Conservation (phyloP, 192 early-diverging fungal species). For the Ambispora gerdemannii region DNA sequence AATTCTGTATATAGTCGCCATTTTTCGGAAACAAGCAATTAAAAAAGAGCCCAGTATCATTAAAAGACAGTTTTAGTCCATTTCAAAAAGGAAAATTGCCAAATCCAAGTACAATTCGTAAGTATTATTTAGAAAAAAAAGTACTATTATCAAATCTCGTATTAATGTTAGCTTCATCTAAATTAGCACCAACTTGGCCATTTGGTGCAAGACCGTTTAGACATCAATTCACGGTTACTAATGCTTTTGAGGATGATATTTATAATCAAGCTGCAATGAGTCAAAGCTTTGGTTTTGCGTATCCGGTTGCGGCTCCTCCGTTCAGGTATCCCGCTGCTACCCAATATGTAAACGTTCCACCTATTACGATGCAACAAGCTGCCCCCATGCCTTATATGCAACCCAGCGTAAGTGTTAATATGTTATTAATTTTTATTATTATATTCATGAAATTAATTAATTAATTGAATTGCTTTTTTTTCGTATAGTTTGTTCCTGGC, state of each 20-base stretch:
- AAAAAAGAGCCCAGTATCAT: conserved; percentile 35
- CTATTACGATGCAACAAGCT: conserved; percentile 47
- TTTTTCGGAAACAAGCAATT: conserved; percentile 33
- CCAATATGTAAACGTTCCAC: conserved; percentile 46
- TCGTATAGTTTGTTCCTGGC: conserved; percentile 37
- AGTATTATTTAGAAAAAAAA: conserved; percentile 1
- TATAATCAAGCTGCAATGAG: conserved; percentile 40
- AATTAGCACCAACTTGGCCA: conserved; percentile 53
- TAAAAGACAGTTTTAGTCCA: conserved; percentile 42
- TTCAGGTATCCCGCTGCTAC: conserved; percentile 34
- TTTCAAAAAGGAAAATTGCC: conserved; percentile 45
- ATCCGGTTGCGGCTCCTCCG: conserved; percentile 34
- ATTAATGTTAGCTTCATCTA: conserved; percentile 9
- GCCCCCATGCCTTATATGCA: conserved; percentile 46
- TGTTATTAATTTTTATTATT: background rate
- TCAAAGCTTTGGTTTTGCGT: conserved; percentile 40
- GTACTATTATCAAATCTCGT: background rate
- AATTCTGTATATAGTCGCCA: conserved; percentile 15
- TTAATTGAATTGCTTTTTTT: conserved; percentile 6
- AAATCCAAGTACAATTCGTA: conserved; percentile 42
- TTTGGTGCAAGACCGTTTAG: conserved; percentile 52
- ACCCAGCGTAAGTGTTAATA: conserved; percentile 37
- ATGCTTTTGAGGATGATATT: conserved; percentile 50
- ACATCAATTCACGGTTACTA: conserved; percentile 48
- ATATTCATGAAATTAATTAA: background rate